Evolutionary conservation across 2,329 filamentous ascomycete species (phyloP).

Genomic region (Alternaria postmessia): DNA sequence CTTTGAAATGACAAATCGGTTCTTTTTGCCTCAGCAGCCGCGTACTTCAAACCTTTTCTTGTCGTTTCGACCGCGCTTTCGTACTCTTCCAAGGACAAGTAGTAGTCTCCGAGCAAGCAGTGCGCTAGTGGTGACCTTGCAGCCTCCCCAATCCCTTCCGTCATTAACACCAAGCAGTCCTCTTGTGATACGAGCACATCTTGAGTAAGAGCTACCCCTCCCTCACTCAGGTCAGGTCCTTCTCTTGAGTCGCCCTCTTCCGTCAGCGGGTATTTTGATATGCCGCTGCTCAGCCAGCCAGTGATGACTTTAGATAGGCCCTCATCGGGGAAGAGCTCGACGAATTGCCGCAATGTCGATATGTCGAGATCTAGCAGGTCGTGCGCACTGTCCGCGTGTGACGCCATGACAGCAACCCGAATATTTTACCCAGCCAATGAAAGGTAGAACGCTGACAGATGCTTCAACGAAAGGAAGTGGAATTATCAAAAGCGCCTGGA

Average conservation of each 20-base stretch:
- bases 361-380: conserved; percentile 73
- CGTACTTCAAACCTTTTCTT: conserved; percentile 72
- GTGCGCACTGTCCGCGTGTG: conserved; percentile 48
- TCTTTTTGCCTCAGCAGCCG: conserved; percentile 67
- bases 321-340: conserved; percentile 81
- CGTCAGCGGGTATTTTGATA: conserved; percentile 78
- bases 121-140: conserved; percentile 80
- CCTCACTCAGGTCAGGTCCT: conserved; percentile 56
- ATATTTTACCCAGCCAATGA: conserved; percentile 6
- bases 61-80: conserved; percentile 81
- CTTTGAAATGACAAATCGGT: conserved; percentile 71
- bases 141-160: conserved; percentile 59
- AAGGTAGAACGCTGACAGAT: conserved; percentile 10
- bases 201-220: conserved; percentile 52
- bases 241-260: conserved; percentile 47
- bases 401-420: conserved; percentile 38
- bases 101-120: conserved; percentile 83
- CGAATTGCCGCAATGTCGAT: conserved; percentile 80
- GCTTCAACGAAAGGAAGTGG: neutral
- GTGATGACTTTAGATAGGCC: conserved; percentile 83
- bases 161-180: conserved; percentile 82
- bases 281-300: conserved; percentile 80
- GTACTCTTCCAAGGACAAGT: conserved; percentile 84
- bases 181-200: conserved; percentile 72
- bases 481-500: neutral